Evolutionary conservation across 1,139 yeast species (phyloP).

Genomic region (Scheffersomyces titani): DNA sequence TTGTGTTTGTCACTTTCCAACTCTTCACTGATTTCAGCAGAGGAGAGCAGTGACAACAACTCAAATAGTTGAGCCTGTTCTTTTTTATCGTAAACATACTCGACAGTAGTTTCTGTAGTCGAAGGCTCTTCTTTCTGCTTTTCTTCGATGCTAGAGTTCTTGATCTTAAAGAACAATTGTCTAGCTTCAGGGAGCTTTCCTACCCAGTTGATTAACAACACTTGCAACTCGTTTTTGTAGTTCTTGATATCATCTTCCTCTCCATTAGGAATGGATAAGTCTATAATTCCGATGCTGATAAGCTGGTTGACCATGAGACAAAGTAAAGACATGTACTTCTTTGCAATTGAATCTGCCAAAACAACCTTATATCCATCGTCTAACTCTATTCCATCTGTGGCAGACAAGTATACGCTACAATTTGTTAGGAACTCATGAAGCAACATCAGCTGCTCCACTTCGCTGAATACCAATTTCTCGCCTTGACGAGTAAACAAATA

Average conservation of each 20-base stretch:
- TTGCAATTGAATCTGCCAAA: constrained; percentile 43
- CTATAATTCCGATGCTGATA: constrained; percentile 44
- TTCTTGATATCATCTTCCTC: constrained; percentile 35
- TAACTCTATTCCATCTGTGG: constrained; percentile 33
- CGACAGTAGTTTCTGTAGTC: constrained; percentile 1
- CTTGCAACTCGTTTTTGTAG: constrained; percentile 57
- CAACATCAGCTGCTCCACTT: constrained; percentile 64
- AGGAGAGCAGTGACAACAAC: constrained; percentile 9
- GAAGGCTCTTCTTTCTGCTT: constrained; percentile 2
- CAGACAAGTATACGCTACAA: constrained; percentile 51
- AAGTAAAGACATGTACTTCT: constrained; percentile 52
- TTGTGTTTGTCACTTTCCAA: constrained; percentile 14
- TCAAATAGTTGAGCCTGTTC: constrained; percentile 12
- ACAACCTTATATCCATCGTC: constrained; percentile 36
- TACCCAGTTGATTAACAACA: constrained; percentile 62
- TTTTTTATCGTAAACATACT: constrained; percentile 2
- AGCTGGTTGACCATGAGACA: constrained; percentile 63
- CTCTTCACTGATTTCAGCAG: constrained; percentile 16
- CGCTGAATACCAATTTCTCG: constrained; percentile 43
- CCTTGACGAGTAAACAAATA: constrained; percentile 60
- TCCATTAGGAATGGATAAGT: constrained; percentile 26
- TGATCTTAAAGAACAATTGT: constrained; percentile 35
- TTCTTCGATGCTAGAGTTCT: constrained; percentile 19
- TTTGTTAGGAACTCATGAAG: constrained; percentile 66
- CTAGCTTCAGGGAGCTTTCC: constrained; percentile 49